Evolutionary conservation across 805 yeast species (phyloP).

Genomic region (Kurtzmaniella fragi): DNA sequence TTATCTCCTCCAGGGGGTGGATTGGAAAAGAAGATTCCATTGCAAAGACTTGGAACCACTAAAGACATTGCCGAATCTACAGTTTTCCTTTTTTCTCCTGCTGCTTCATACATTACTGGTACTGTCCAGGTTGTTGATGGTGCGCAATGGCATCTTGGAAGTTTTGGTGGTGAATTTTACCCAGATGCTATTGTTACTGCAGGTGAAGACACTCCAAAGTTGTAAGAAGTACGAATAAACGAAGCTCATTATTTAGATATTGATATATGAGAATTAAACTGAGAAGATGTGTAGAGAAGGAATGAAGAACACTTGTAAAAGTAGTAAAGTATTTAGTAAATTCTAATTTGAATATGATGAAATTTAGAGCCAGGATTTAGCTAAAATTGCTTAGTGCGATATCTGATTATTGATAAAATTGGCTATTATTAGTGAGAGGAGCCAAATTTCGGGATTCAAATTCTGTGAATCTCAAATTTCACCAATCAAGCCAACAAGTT

Average conservation of each 20-base stretch:
- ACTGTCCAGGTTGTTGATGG: slow-evolving; percentile 83
- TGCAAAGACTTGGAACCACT: slow-evolving; percentile 64
- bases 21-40: slow-evolving; percentile 48
- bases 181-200: slow-evolving; percentile 25
- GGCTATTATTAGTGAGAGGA: no score
- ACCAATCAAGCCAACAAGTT: no score
- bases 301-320: no score
- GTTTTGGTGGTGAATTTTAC: slow-evolving; percentile 26
- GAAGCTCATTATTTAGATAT: slow-evolving; percentile 17
- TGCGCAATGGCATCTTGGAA: slow-evolving; percentile 80
- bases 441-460: no score
- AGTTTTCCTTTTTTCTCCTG: slow-evolving; percentile 76
- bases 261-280: slow-evolving; percentile 1
- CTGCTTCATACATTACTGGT: slow-evolving; percentile 75
- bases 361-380: no score
- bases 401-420: no score
- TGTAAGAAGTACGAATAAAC: slow-evolving; percentile 8
- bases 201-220: slow-evolving; percentile 22
- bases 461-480: no score
- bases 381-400: no score
- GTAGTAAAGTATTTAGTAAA: no score
- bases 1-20: slow-evolving; percentile 41
- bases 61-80: slow-evolving; percentile 86
- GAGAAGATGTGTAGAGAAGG: no score
- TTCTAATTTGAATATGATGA: no score